Conservation (phyloP, 228 moss, liverwort and hornwort genomes). For the Sphagnum magellanicum region DNA sequence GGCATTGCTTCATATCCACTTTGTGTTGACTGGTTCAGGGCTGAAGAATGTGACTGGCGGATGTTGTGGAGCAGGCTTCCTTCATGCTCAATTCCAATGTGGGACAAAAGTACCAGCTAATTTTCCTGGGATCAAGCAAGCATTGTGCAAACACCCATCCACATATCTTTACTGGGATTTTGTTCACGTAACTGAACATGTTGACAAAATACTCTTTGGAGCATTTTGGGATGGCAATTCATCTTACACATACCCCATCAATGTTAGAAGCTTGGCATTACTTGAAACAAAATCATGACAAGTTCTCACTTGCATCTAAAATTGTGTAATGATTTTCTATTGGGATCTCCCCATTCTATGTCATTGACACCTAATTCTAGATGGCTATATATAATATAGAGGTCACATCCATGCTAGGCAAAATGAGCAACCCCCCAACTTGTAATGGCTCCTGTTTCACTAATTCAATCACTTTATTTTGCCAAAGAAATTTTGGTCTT, state of each 20-base stretch:
- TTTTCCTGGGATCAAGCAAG: slow-evolving; percentile 5
- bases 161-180: slow-evolving; percentile 37
- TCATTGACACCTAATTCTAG: no score
- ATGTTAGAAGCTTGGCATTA: slow-evolving; percentile 24
- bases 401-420: no score
- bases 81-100: slow-evolving; percentile 39
- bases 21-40: slow-evolving; percentile 8
- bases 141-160: slow-evolving; percentile 29
- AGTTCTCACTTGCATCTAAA: no score
- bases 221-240: slow-evolving; percentile 24
- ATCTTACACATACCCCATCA: slow-evolving; percentile 24
- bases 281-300: slow-evolving; percentile 8
- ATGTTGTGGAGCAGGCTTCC: slow-evolving; percentile 37
- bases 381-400: no score
- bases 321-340: no score
- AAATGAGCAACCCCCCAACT: no score
- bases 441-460: no score
- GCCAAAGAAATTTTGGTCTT: no score
- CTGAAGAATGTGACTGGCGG: slow-evolving; percentile 22
- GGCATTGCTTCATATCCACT: no score
- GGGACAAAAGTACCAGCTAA: slow-evolving; percentile 19
- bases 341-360: no score
- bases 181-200: slow-evolving; percentile 33
- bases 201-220: slow-evolving; percentile 29
- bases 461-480: no score